Evolutionary conservation across 352 stramenopile genomes (phyloP).

Genomic region (Globisporangium ultimum): DNA sequence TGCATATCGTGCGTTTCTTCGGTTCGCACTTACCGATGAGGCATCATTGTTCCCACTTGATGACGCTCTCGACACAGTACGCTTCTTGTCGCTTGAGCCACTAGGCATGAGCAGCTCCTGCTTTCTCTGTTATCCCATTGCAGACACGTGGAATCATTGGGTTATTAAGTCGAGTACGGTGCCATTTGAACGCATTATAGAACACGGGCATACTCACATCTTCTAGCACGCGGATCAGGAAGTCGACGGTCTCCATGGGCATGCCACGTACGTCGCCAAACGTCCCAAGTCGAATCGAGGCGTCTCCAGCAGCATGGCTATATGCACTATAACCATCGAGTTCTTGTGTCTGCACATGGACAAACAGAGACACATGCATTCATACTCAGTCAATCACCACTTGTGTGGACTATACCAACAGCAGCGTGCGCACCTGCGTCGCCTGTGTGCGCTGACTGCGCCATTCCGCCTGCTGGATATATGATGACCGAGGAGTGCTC

Average conservation of each 20-base stretch:
- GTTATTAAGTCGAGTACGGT: no score
- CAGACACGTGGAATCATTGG: no score
- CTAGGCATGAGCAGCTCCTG: conserved; percentile 29
- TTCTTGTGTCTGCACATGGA: background rate
- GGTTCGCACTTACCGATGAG: no score
- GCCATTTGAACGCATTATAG: no score
- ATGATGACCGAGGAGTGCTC: no score
- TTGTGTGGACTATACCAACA: no score
- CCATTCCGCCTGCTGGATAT: conserved; percentile 1
- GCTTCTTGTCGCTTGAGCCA: background rate
- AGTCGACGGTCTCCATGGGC: conserved; percentile 64
- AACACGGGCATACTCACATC: conserved; percentile 31
- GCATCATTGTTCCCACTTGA: background rate
- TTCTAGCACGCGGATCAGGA: conserved; percentile 61
- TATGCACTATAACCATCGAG: background rate
- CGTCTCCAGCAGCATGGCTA: background rate
- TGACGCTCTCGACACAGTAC: no score
- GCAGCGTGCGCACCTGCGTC: conserved; percentile 19
- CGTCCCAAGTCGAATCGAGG: conserved; percentile 23
- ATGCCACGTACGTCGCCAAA: conserved; percentile 51
- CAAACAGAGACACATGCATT: no score
- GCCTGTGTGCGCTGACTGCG: conserved; percentile 18
- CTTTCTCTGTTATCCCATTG: conserved; percentile 25
- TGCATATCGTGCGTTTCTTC: background rate
- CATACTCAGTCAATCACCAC: no score